Conservation (phyloP, 495 filamentous ascomycete genomes). For the Podospora sp. region DNA sequence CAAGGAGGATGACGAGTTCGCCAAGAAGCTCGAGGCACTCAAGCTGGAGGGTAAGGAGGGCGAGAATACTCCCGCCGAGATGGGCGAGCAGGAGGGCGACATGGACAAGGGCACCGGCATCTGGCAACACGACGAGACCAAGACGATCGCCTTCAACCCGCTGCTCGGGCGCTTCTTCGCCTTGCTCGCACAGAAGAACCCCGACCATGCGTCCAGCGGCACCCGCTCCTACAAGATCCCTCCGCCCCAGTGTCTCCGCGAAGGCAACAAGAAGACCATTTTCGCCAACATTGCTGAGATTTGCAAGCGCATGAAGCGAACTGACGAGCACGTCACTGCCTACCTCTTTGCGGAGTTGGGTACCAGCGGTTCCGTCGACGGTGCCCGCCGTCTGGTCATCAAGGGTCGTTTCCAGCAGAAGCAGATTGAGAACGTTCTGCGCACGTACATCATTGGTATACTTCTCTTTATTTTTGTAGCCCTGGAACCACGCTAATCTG, state of each 20-base stretch:
- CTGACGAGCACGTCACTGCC: constrained; percentile 93
- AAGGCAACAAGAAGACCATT: constrained; percentile 99
- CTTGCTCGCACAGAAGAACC: constrained; percentile 88
- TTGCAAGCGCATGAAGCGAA: constrained; percentile 85
- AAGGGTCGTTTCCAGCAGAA: constrained; percentile 99
- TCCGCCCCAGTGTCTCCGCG: constrained; percentile 96
- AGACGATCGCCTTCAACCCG: constrained; percentile 77
- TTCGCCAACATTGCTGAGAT: constrained; percentile 83
- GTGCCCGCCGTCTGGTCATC: constrained; percentile 90
- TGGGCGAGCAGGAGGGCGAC: constrained; percentile 65
- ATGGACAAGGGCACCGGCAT: constrained; percentile 90
- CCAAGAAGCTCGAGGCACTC: constrained; percentile 63
- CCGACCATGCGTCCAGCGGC: constrained; percentile 85
- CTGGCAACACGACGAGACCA: constrained; percentile 79
- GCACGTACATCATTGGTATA: constrained; percentile 83
- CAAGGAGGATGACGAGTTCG: constrained; percentile 63
- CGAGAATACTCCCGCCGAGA: constrained; percentile 47
- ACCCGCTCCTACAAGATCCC: constrained; percentile 97
- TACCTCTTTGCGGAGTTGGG: constrained; percentile 98
- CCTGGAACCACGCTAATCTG: constrained; percentile 15
- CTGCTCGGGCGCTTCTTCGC: constrained; percentile 90
- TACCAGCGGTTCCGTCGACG: constrained; percentile 92
- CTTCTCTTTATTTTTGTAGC: constrained; percentile 14
- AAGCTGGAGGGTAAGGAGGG: constrained; percentile 79
- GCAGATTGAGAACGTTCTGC: constrained; percentile 92